Evolutionary conservation across 2,329 filamentous ascomycete genomes (phyloP).

Genomic region (Penicillium sp.): DNA sequence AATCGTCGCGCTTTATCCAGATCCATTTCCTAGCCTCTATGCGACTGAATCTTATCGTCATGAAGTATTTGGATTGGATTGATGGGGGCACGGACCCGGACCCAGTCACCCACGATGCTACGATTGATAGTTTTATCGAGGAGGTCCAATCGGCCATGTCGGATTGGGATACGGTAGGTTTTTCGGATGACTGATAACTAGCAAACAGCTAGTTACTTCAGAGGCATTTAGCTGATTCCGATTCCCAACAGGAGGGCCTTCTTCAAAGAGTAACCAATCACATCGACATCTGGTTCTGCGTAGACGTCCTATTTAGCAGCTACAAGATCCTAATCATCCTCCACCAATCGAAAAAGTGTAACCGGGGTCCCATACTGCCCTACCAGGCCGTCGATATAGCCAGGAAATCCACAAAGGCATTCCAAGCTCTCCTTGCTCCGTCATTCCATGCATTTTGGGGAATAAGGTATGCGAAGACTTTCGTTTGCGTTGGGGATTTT

Average conservation of each 20-base stretch:
- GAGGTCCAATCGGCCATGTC: slow-evolving; percentile 20
- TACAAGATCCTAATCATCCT: slow-evolving; percentile 27
- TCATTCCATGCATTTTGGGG: not conserved
- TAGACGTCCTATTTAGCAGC: slow-evolving; percentile 22
- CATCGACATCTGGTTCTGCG: slow-evolving; percentile 22
- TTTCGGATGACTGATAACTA: too few species aligned
- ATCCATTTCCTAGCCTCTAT: slow-evolving; percentile 25
- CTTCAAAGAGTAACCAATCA: slow-evolving; percentile 13
- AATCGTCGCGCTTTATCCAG: slow-evolving; percentile 19
- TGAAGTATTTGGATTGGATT: slow-evolving; percentile 17
- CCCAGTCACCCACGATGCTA: slow-evolving; percentile 6
- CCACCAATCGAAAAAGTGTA: slow-evolving; percentile 18
- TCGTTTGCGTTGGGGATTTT: not conserved
- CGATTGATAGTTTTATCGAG: slow-evolving; percentile 9
- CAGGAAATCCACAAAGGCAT: not conserved
- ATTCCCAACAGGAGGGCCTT: slow-evolving; percentile 22
- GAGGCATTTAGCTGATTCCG: too few species aligned
- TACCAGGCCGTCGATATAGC: slow-evolving; percentile 14
- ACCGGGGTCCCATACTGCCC: slow-evolving; percentile 7
- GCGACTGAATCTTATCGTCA: slow-evolving; percentile 15
- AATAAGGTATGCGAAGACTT: not conserved
- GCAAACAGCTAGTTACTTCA: too few species aligned
- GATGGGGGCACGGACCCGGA: not conserved
- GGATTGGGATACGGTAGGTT: slow-evolving; percentile 18
- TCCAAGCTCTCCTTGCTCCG: not conserved